phyloP scores from a whole-genome alignment of 495 filamentous ascomycete species.

The Halenospora varia region DNA sequence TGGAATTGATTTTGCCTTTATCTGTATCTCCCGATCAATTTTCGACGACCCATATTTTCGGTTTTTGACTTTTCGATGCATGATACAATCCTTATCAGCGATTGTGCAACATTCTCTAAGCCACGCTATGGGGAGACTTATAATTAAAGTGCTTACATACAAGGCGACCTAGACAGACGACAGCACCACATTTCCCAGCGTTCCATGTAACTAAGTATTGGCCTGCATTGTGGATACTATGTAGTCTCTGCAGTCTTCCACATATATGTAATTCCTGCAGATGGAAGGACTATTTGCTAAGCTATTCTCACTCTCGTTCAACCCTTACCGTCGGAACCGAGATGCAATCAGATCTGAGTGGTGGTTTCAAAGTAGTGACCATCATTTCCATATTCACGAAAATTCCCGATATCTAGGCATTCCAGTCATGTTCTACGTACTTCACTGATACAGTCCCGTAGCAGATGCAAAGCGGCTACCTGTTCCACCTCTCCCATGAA shows the following conservation, averaged over 20 bases:
- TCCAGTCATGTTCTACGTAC: background rate
- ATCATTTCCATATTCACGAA: too few species aligned
- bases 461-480: background rate
- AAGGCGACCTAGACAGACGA: background rate
- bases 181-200: background rate
- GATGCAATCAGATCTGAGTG: too few species aligned
- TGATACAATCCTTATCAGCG: background rate
- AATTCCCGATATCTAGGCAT: too few species aligned
- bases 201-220: background rate
- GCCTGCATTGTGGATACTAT: too few species aligned
- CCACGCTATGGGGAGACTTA: background rate
- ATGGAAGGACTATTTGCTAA: too few species aligned
- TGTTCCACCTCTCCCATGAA: background rate
- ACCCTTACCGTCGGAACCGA: too few species aligned
- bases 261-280: too few species aligned
- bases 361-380: too few species aligned
- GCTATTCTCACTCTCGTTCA: too few species aligned
- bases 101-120: background rate
- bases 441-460: background rate
- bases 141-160: background rate
- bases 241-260: too few species aligned
- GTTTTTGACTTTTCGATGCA: background rate
- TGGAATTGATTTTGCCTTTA: background rate
- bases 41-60: background rate
- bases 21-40: background rate